Evolutionary conservation across 2,329 filamentous ascomycete species (phyloP), one percentile per base, ranked within the genome.

Genomic region (Madurella fahalii): DNA sequence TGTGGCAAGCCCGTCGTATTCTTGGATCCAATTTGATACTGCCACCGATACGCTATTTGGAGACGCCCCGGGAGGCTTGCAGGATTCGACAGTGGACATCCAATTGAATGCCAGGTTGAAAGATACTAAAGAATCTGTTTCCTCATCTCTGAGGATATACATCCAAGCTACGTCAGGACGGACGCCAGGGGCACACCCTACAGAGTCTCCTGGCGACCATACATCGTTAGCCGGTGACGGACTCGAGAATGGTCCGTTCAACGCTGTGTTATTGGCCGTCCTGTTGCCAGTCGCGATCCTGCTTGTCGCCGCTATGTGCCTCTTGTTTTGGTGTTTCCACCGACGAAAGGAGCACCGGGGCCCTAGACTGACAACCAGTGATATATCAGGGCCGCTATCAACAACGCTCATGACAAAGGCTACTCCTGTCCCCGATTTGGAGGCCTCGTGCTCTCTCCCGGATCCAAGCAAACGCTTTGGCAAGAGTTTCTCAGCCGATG

Each of bases 21-120:
- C 71, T 20, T 82, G 79, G 78, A 64, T 81, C 4, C 66, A 68
- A 2, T 66, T 74, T 9, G 62, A 75, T 15, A 65, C 62, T 3
- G 37, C 39, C 2, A 45, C 66, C 0, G 62, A 72, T 40, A 70
- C 68, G 3, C 59, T 80, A 5, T 71, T 68, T 0, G 77, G 78
- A 1, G 65, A 67, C 15, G 69, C 73, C 1, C 77, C 77, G 0
- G 65, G 60, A 8, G 66, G 65, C 2, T 65, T 69, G 2, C 61
- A 61, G 3, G 58, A 63, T 7, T 60, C 64, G 4, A 53, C 61
- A 0, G 56, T 69, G 20, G 57, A 57, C 1, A 47, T 72, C 13
- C 58, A 61, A 2, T 56, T 72, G 18, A 57, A 61, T 61, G 73
- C 62, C 40, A 68, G 55, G 48, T 72, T 58, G 49, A 72, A 67